Percentiles rank a stretch among this genome's conserved stretches.
These are phyloP conservation scores for Lactarius vividus DNA, from an alignment of 768 basidiomycete genomes.

Conservation along the genomic window DNA sequence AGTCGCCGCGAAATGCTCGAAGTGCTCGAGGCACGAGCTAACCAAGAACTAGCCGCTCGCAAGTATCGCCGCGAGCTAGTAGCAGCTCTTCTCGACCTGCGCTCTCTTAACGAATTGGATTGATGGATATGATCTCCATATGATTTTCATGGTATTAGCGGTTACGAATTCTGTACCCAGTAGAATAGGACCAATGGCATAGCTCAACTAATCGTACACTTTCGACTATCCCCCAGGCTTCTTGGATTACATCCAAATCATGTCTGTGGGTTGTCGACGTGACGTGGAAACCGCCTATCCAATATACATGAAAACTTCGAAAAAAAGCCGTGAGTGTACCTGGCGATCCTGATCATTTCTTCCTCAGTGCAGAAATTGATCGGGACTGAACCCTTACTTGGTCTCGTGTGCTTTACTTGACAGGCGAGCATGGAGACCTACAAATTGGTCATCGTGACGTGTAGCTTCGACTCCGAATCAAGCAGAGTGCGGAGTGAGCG, in stretches of 20 bases:
- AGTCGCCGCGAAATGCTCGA: background rate
- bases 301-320: background rate
- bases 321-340: background rate
- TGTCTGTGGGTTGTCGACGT: background rate
- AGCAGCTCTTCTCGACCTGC: background rate
- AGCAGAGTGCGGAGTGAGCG: background rate
- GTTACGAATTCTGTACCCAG: background rate
- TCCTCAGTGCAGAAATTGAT: background rate
- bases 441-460: background rate
- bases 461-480: background rate
- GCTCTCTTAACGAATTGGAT: background rate
- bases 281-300: background rate
- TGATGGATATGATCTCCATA: background rate
- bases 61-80: background rate
- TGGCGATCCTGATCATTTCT: background rate
- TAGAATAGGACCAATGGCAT: background rate
- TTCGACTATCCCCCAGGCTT: background rate
- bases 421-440: no score
- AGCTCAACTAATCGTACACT: background rate
- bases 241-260: background rate
- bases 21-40: background rate
- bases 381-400: background rate
- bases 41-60: slow-evolving; percentile 6
- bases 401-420: background rate
- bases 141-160: background rate